Conservation (phyloP, 1,284 basidiomycete genomes). For the Coniferiporia weirii region DNA sequence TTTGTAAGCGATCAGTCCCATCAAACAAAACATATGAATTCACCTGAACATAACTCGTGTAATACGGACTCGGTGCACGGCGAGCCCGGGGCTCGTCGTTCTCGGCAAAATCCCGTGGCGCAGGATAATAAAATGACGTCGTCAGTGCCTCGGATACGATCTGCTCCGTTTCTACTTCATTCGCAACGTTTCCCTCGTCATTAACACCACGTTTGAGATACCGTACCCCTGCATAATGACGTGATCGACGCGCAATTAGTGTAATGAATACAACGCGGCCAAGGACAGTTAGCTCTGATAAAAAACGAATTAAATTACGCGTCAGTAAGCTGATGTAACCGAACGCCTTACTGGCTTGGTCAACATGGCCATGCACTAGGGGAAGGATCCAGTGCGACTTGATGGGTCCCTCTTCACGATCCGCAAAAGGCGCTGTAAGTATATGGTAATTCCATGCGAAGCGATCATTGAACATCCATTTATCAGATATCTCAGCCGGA, state of each 20-base stretch:
- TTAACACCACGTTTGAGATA: constrained; percentile 96
- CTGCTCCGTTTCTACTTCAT: constrained; percentile 99
- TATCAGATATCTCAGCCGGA: constrained; percentile 29
- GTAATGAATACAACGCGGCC: constrained; percentile 91
- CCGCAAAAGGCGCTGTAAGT: constrained; percentile 62
- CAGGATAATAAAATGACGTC: constrained; percentile 81
- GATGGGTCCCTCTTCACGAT: constrained; percentile 35
- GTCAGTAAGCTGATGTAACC: too few relatives aligned
- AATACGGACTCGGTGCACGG: constrained; percentile 72
- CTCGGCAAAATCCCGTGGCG: constrained; percentile 29
- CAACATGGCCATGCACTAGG: constrained; percentile 93
- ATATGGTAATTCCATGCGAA: constrained; percentile 97
- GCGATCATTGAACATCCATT: constrained; percentile 78
- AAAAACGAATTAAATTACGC: background rate
- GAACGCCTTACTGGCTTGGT: constrained; percentile 85
- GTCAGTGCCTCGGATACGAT: constrained; percentile 94
- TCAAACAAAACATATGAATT: constrained; percentile 15
- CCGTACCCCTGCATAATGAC: constrained; percentile 94
- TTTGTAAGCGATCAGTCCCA: background rate
- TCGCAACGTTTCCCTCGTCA: constrained; percentile 96
- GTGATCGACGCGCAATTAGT: constrained; percentile 88
- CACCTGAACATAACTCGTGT: constrained; percentile 91
- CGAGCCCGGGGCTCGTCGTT: constrained; percentile 23
- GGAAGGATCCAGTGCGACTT: constrained; percentile 87
- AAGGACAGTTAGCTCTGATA: constrained; percentile 81